Evolutionary conservation across 2,329 filamentous ascomycete genomes (phyloP).

Genomic region (Esteya vermicola): DNA sequence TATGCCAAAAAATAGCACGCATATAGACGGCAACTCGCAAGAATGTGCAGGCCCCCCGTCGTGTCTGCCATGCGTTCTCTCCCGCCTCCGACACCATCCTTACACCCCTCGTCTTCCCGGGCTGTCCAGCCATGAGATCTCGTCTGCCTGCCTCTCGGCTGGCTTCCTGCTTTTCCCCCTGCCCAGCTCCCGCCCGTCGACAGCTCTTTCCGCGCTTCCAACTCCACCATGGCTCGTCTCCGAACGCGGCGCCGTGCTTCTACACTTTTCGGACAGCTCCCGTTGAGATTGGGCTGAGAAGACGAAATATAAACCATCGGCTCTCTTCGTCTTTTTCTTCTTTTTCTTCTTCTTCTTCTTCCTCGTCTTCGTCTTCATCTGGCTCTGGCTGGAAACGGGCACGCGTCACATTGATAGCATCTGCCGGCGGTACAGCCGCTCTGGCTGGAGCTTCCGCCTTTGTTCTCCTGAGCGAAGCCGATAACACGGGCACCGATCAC

Average conservation of each 20-base stretch:
- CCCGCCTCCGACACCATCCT: background rate
- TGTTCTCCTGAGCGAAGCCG: conserved; percentile 40
- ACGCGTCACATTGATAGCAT: conserved; percentile 20
- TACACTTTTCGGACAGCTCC: too few relatives aligned
- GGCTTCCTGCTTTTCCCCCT: background rate
- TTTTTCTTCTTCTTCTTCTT: too few relatives aligned
- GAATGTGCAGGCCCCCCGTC: background rate
- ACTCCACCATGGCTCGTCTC: too few relatives aligned
- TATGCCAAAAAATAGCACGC: too few relatives aligned
- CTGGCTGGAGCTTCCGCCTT: conserved; percentile 44
- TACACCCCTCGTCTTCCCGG: background rate
- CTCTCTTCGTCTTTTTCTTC: too few relatives aligned
- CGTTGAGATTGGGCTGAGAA: too few relatives aligned
- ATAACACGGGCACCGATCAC: conserved; percentile 34
- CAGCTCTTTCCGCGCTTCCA: too few relatives aligned
- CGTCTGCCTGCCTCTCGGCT: background rate
- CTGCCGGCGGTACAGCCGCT: conserved; percentile 20
- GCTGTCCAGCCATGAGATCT: conserved; percentile 1
- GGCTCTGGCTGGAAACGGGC: background rate
- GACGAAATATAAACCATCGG: too few relatives aligned
- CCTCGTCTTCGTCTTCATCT: background rate
- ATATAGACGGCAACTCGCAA: too few relatives aligned
- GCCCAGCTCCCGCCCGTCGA: background rate
- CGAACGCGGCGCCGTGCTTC: too few relatives aligned
- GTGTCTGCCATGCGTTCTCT: background rate